phyloP scores from a whole-genome alignment of 2,329 filamentous ascomycete species.

The Zelopaecilomyces penicillatus region DNA sequence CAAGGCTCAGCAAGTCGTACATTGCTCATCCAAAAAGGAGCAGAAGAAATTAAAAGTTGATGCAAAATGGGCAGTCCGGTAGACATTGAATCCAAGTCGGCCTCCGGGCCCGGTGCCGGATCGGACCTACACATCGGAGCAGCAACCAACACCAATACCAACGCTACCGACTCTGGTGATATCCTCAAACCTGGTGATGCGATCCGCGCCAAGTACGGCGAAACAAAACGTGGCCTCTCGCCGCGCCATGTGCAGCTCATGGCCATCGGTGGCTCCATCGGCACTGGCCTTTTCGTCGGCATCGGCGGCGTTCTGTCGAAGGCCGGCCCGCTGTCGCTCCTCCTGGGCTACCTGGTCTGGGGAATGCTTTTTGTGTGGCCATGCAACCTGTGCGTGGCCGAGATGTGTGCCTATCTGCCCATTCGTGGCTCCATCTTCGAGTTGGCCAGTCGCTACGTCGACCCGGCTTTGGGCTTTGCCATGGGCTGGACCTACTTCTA shows the following conservation, averaged over 20 bases:
- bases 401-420: slow-evolving; percentile 50
- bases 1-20: no score
- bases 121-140: no score
- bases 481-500: slow-evolving; percentile 46
- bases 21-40: no score
- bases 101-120: no score
- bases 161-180: no score
- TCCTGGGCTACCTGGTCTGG: slow-evolving; percentile 38
- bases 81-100: no score
- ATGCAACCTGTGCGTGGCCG: slow-evolving; percentile 39
- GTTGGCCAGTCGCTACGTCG: slow-evolving; percentile 45
- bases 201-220: slow-evolving; percentile 17
- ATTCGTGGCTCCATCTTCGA: slow-evolving; percentile 47
- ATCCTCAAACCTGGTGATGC: no score
- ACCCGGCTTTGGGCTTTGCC: slow-evolving; percentile 45
- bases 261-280: slow-evolving; percentile 40
- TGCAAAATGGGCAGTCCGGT: no score
- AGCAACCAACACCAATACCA: no score
- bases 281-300: slow-evolving; percentile 37
- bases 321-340: slow-evolving; percentile 34
- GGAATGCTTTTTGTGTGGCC: slow-evolving; percentile 37
- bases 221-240: slow-evolving; percentile 25
- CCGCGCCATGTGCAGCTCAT: slow-evolving; percentile 40
- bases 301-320: slow-evolving; percentile 34
- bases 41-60: no score